Evolutionary conservation across 148 eudicot species (phyloP), one percentile per base, ranked within the genome.

Genomic region (Cornus suecica): DNA sequence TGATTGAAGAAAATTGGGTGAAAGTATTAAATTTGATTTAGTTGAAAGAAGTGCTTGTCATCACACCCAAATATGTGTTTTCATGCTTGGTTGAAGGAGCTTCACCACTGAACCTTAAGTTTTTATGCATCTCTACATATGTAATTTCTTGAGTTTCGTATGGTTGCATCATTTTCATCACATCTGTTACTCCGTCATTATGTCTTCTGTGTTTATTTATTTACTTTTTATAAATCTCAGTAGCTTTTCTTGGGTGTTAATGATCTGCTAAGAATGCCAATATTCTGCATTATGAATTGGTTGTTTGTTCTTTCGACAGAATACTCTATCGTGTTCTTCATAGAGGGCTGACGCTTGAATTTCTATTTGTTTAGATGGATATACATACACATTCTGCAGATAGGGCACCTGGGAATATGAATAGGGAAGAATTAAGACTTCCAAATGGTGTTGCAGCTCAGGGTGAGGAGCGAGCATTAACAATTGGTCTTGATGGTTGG

Each of bases 401-500:
- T 58, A 87, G 87, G 77, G 77, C 85, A 70, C 74, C 87, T 56
- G 88, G 76, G 62, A 76, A 66, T 80, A 13, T 84, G 72, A 88
- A 82, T 67, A 84, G 82, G 86, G 90, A 84, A 32, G 65, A 65
- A 32, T 65, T 81, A 76, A 87, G 85, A 77, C 65, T 74, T 73
- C 78, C 88, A n/a, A 85, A 73, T 72, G 77, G 81, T 52, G 78
- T 68, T 69, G 77, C 77, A 66, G 66, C 32, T 75, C 84, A 81
- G 78, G 81, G 80, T 73, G 89, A 88, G 75, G 89, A 88, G 63
- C 87, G 81, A 67, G 13, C 83, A 69, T 79, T 80, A 67, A 65
- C 92, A n/a, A 68, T 81, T 25, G 78, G 82, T 48, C 78, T 80
- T 65, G 90, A 90, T 81, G 84, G 86, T 76, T 88, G 94, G 92